phyloP scores from a whole-genome alignment of 2,329 filamentous ascomycete species.

The Colletotrichum tropicicola region DNA sequence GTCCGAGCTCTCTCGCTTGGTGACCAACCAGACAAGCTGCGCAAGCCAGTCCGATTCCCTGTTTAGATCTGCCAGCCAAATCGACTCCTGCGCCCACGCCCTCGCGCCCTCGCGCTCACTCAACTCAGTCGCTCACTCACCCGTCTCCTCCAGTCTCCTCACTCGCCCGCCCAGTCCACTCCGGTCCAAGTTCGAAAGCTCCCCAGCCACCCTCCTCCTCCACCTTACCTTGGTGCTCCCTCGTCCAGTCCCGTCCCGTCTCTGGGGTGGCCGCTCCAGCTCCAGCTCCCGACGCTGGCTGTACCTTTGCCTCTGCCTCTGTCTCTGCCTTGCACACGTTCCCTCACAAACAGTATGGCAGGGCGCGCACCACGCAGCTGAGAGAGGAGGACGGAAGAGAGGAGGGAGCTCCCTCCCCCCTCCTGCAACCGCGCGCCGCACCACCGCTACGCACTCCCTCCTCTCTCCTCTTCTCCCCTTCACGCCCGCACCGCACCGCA shows the following conservation, averaged over 20 bases:
- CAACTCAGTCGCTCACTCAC: background rate
- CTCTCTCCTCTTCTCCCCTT: constrained; percentile 9
- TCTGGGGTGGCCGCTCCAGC: constrained; percentile 14
- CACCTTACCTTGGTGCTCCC: constrained; percentile 21
- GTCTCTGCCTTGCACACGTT: constrained; percentile 13
- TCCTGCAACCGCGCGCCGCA: constrained; percentile 9
- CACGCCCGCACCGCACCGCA: constrained; percentile 21
- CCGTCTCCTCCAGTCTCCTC: background rate
- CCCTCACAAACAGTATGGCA: constrained; percentile 25
- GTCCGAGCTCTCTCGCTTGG: constrained; percentile 29
- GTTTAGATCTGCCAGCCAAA: constrained; percentile 25
- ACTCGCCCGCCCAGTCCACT: constrained; percentile 9
- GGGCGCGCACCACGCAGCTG: constrained; percentile 19
- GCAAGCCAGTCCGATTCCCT: constrained; percentile 16
- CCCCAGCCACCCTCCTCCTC: constrained; percentile 24
- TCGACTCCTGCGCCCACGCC: constrained; percentile 13
- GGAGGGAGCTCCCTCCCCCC: constrained; percentile 25
- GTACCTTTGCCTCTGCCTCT: constrained; percentile 6
- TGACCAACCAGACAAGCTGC: constrained; percentile 23
- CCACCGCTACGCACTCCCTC: constrained; percentile 19
- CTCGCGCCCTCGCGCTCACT: background rate
- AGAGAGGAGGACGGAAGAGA: background rate
- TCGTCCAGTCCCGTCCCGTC: constrained; percentile 4
- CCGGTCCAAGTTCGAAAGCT: constrained; percentile 26
- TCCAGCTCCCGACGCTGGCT: constrained; percentile 14